These are phyloP conservation scores for Meira miltonrushii DNA, from an alignment of 1,284 basidiomycete species.

Conservation along the genomic window DNA sequence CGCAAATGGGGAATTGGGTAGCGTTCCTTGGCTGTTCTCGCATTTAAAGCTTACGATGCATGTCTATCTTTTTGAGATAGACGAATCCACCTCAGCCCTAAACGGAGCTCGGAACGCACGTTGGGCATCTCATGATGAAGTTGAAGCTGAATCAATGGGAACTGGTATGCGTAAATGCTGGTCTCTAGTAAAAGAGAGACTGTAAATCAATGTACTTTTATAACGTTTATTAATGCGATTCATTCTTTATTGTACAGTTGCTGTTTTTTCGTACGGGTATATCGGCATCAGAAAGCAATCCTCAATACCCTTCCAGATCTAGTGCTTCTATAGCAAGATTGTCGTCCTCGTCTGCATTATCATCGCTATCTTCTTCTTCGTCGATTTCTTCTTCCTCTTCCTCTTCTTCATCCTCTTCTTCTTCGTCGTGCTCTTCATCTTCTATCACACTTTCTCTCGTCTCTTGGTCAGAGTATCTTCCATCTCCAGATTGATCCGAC, in stretches of 20 bases:
- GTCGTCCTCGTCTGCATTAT: slow-evolving; percentile 19
- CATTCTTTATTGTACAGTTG: background rate
- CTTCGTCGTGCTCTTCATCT: slow-evolving; percentile 7
- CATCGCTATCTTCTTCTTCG: slow-evolving; percentile 20
- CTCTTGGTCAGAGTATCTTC: slow-evolving; percentile 3
- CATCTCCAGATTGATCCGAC: background rate
- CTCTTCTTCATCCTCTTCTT: slow-evolving; percentile 8
- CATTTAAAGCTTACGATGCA: slow-evolving; percentile 87
- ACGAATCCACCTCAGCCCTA: slow-evolving; percentile 20
- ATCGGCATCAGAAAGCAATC: background rate
- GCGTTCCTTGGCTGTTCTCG: slow-evolving; percentile 75
- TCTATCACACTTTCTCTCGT: background rate
- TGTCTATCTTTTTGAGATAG: slow-evolving; percentile 57
- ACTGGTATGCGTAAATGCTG: slow-evolving; percentile 39
- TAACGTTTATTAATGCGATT: background rate
- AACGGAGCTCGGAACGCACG: slow-evolving; percentile 13
- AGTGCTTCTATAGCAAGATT: slow-evolving; percentile 24
- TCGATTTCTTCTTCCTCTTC: slow-evolving; percentile 18
- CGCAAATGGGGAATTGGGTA: slow-evolving; percentile 19
- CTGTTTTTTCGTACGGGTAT: background rate
- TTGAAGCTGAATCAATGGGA: slow-evolving; percentile 34
- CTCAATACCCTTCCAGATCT: slow-evolving; percentile 27
- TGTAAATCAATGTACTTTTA: background rate
- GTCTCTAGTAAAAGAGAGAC: slow-evolving; percentile 11
- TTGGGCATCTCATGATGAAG: slow-evolving; percentile 22